Evolutionary conservation across 371 early-diverging fungal genomes (phyloP).

Genomic region (Mucor circinelloides): DNA sequence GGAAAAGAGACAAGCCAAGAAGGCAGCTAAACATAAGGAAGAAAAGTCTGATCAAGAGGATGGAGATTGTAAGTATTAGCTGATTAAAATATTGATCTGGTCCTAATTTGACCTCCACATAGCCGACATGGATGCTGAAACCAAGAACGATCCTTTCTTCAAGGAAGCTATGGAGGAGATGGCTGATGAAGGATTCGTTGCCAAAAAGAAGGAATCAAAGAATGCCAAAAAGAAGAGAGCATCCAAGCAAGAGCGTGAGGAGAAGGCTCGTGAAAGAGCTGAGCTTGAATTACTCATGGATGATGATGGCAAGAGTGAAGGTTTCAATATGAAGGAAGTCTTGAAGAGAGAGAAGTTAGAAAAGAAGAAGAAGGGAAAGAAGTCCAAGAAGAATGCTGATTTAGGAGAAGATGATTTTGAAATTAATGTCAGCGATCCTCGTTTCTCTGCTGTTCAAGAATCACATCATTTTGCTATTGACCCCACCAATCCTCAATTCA

Average conservation of each 20-base stretch:
- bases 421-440: constrained; percentile 82
- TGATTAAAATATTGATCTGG: background rate
- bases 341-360: constrained; percentile 90
- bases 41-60: constrained; percentile 34
- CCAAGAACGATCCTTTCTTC: constrained; percentile 74
- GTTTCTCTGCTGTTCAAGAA: constrained; percentile 83
- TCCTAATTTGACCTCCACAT: background rate
- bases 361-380: constrained; percentile 62
- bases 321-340: constrained; percentile 87
- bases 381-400: constrained; percentile 53
- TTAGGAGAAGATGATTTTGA: constrained; percentile 78
- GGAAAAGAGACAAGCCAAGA: constrained; percentile 73
- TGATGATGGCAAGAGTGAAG: constrained; percentile 61
- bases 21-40: constrained; percentile 47
- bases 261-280: constrained; percentile 66
- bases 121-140: constrained; percentile 59
- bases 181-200: constrained; percentile 37
- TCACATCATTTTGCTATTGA: constrained; percentile 93
- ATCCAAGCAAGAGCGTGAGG: constrained; percentile 62
- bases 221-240: constrained; percentile 51
- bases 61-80: constrained; percentile 32
- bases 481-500: constrained; percentile 93
- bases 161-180: constrained; percentile 60
- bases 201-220: constrained; percentile 38
- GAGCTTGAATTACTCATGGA: constrained; percentile 87